A percentile compares a stretch with the other conserved stretches of the same genome.
phyloP scores from a whole-genome alignment of 2,329 filamentous ascomycete genomes.

The Fulvia fulva region DNA sequence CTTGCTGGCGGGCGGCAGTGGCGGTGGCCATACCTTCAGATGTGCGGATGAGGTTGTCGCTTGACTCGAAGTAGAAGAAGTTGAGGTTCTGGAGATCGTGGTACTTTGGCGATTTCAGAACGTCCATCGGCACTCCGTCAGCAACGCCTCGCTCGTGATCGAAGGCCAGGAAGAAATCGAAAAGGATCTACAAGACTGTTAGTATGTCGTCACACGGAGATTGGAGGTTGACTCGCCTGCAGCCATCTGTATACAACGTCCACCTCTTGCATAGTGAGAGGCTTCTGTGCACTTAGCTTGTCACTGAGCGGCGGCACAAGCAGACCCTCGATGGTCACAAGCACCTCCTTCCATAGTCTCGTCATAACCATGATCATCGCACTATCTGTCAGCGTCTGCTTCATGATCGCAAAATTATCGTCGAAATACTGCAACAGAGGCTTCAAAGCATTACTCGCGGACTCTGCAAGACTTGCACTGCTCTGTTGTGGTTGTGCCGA shows the following conservation, averaged over 20 bases:
- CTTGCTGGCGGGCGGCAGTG: conserved; percentile 71
- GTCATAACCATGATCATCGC: conserved; percentile 99
- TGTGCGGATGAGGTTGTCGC: conserved; percentile 86
- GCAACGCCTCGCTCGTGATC: conserved; percentile 80
- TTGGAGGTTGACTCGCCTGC: conserved; percentile 42
- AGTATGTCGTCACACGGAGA: background rate
- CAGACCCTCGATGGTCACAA: conserved; percentile 83
- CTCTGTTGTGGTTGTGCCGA: conserved; percentile 13
- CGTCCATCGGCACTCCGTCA: conserved; percentile 81
- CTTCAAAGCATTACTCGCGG: conserved; percentile 76
- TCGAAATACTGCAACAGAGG: conserved; percentile 93
- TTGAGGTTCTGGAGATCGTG: conserved; percentile 94
- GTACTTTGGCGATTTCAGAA: conserved; percentile 96
- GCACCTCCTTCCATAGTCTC: conserved; percentile 92
- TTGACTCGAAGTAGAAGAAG: conserved; percentile 97
- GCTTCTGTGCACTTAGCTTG: conserved; percentile 81
- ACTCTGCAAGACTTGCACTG: conserved; percentile 52
- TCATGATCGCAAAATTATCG: conserved; percentile 99
- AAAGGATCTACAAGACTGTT: conserved; percentile 54
- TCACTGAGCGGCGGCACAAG: conserved; percentile 92
- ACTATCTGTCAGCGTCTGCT: conserved; percentile 85
- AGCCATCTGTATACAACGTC: conserved; percentile 96
- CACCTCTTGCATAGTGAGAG: conserved; percentile 79
- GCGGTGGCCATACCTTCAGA: conserved; percentile 93
- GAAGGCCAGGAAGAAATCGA: conserved; percentile 90